These are phyloP conservation scores for Orbilia blumenaviensis DNA, from an alignment of 2,329 filamentous ascomycete species.

Conservation along the genomic window DNA sequence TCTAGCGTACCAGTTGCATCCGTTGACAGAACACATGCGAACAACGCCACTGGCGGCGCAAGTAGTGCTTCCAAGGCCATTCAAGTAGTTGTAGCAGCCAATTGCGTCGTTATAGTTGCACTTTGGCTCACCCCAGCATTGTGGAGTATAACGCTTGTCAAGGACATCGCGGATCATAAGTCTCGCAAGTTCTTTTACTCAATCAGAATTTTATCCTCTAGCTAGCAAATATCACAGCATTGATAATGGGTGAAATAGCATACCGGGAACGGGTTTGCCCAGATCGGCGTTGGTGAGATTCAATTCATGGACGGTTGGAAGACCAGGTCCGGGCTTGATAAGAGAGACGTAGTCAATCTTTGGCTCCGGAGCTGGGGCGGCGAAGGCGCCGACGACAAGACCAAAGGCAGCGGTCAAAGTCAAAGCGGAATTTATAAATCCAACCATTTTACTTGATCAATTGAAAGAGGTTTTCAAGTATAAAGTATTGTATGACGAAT, in stretches of 20 bases:
- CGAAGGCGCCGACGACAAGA: neutral
- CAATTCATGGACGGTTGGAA: conserved; percentile 9
- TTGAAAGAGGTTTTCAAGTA: no score
- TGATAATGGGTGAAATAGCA: neutral
- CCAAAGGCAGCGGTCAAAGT: neutral
- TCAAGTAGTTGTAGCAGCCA: conserved; percentile 25
- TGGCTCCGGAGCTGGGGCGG: conserved; percentile 6
- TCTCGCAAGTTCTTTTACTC: neutral
- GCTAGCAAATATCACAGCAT: neutral
- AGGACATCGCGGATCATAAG: conserved; percentile 2
- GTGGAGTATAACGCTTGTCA: conserved; percentile 14
- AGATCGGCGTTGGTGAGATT: conserved; percentile 23
- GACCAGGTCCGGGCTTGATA: conserved; percentile 1
- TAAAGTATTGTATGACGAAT: no score
- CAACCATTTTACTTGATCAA: conserved; percentile 11
- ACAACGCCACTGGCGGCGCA: neutral
- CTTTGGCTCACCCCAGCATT: conserved; percentile 31
- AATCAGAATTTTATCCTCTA: neutral
- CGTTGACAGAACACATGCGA: neutral
- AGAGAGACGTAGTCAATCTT: neutral
- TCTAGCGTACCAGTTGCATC: conserved; percentile 15
- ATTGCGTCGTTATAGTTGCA: conserved; percentile 11
- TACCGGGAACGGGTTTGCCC: conserved; percentile 11
- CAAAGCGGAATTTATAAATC: conserved; percentile 5
- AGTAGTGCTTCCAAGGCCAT: conserved; percentile 1